Conservation (phyloP, 768 basidiomycete genomes). For the Lyophyllum shimeji region DNA sequence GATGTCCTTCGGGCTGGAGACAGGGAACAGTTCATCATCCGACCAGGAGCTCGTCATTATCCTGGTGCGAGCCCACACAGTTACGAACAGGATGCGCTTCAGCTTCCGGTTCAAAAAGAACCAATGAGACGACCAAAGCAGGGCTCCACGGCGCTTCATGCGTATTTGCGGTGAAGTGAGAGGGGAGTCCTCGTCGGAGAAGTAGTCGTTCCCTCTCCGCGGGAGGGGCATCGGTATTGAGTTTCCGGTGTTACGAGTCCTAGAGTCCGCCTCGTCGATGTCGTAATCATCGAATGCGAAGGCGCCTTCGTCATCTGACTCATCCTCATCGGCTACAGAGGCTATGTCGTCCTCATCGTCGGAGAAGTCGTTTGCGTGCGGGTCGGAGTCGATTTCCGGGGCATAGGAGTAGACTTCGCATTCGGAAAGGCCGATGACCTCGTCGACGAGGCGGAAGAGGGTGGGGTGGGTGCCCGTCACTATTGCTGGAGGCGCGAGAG, state of each 20-base stretch:
- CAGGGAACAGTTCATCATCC: conserved; percentile 45
- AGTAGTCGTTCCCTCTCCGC: conserved; percentile 37
- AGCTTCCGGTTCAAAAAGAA: conserved; percentile 94
- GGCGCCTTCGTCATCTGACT: conserved; percentile 70
- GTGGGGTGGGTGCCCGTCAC: conserved; percentile 86
- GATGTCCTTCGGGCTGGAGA: conserved; percentile 31
- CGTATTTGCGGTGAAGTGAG: conserved; percentile 43
- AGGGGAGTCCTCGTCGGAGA: conserved; percentile 35
- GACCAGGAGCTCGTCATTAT: conserved; percentile 53
- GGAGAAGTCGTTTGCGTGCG: conserved; percentile 81
- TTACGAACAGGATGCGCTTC: conserved; percentile 90
- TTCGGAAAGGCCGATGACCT: conserved; percentile 85
- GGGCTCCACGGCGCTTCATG: conserved; percentile 66
- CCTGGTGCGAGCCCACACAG: conserved; percentile 84
- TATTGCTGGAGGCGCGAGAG: conserved; percentile 70
- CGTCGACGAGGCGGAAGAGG: conserved; percentile 84
- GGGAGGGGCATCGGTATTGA: conserved; percentile 40
- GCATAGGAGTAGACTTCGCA: conserved; percentile 96
- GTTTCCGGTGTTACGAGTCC: conserved; percentile 35
- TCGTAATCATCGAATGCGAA: conserved; percentile 86
- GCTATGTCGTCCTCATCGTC: conserved; percentile 78
- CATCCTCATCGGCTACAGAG: conserved; percentile 64
- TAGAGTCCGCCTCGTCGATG: conserved; percentile 53
- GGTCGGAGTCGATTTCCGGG: conserved; percentile 93
- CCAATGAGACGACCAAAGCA: conserved; percentile 96